A percentile compares a stretch with the other conserved stretches of the same genome.
These are phyloP conservation scores for Penicillium capsulatum DNA, from an alignment of 2,329 filamentous ascomycete species.

Conservation along the genomic window DNA sequence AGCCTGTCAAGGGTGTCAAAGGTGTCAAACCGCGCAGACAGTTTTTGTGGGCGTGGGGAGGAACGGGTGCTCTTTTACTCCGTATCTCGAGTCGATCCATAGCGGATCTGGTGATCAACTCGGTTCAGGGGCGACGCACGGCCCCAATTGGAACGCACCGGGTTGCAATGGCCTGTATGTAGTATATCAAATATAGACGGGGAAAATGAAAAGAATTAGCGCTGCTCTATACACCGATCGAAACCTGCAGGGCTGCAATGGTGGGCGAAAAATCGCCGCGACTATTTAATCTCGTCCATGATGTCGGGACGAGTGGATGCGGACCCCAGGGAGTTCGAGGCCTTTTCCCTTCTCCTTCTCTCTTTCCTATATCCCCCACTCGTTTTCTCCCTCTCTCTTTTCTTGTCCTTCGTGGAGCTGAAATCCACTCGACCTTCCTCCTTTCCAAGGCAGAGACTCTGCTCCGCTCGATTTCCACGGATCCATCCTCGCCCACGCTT, in stretches of 20 bases:
- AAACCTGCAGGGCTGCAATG: too few species aligned
- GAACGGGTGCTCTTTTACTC: too few species aligned
- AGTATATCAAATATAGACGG: too few species aligned
- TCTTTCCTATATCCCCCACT: slow-evolving; percentile 7
- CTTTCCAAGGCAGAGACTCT: neutral
- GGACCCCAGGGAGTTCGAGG: slow-evolving; percentile 10
- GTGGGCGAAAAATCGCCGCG: too few species aligned
- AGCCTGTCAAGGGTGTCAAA: too few species aligned
- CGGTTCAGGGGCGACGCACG: slow-evolving; percentile 12
- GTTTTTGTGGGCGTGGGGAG: slow-evolving; percentile 1
- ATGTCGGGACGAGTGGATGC: slow-evolving; percentile 1
- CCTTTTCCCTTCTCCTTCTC: slow-evolving; percentile 3
- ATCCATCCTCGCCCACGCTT: slow-evolving; percentile 14
- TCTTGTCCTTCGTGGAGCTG: neutral
- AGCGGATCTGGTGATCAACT: slow-evolving; percentile 7
- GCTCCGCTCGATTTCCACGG: slow-evolving; percentile 9
- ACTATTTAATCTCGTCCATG: neutral
- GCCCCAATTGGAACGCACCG: neutral
- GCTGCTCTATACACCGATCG: too few species aligned
- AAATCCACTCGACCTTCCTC: neutral
- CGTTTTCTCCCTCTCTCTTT: slow-evolving; percentile 11
- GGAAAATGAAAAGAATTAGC: too few species aligned
- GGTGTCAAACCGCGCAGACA: neutral
- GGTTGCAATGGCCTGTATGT: too few species aligned
- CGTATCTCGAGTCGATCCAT: neutral